Evolutionary conservation across 768 basidiomycete species (phyloP).

Genomic region (Calocybe gangraenosa): DNA sequence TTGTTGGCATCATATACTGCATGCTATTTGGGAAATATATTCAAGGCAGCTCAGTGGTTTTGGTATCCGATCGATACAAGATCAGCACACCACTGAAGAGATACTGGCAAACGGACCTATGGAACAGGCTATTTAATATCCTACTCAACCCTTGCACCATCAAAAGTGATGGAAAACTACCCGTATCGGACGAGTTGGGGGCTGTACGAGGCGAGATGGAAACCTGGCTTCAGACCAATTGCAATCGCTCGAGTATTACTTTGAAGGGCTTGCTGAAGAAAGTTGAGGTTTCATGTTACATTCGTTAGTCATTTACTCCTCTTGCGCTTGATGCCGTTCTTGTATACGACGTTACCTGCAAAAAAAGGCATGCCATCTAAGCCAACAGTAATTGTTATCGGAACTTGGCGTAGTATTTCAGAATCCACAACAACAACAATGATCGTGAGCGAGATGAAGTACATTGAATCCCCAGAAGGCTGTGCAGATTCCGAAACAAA

Average conservation of each 20-base stretch:
- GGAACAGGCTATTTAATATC: slow-evolving; percentile 79
- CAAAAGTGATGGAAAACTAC: slow-evolving; percentile 55
- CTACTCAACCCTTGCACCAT: slow-evolving; percentile 78
- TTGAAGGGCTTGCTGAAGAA: slow-evolving; percentile 82
- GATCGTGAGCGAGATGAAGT: slow-evolving; percentile 17
- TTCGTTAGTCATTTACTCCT: slow-evolving; percentile 16
- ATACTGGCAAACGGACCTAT: slow-evolving; percentile 92
- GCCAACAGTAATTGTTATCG: not conserved
- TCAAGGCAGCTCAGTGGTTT: slow-evolving; percentile 56
- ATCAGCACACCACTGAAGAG: slow-evolving; percentile 80
- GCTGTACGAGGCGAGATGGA: slow-evolving; percentile 79
- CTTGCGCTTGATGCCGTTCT: not conserved
- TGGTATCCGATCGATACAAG: slow-evolving; percentile 45
- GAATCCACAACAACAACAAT: slow-evolving; percentile 31
- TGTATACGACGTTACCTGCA: no score
- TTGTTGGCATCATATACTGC: slow-evolving; percentile 91
- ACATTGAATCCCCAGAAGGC: slow-evolving; percentile 14
- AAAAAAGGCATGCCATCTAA: no score
- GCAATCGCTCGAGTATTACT: slow-evolving; percentile 78
- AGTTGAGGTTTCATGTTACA: slow-evolving; percentile 57
- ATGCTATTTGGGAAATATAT: slow-evolving; percentile 98
- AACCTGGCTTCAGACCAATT: slow-evolving; percentile 79
- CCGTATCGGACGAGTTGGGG: slow-evolving; percentile 66
- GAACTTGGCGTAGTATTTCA: slow-evolving; percentile 29
- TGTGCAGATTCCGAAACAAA: slow-evolving; percentile 13